Evolutionary conservation across 1,284 basidiomycete genomes (phyloP), one percentile per base, ranked within the genome.

Genomic region (Heterobasidion occidentale): DNA sequence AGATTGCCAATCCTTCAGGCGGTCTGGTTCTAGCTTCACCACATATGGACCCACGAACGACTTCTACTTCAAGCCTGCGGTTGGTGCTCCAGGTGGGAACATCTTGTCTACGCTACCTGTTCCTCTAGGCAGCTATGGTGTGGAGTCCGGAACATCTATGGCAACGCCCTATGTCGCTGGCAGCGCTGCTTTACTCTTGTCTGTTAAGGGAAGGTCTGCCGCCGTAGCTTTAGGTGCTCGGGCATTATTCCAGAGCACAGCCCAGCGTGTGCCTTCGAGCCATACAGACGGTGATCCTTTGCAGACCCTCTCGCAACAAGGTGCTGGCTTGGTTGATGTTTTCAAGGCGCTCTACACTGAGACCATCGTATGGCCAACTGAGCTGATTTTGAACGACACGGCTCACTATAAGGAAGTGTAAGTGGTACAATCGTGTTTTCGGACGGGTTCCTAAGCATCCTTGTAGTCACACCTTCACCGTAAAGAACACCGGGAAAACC

Each of bases 381-480:
- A 84, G 65, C 69, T 90, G 27, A 68, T 83, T 57, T 70, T 89
- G 53, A 92, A 90, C 66, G 88, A 90, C 67, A 90, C 88, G 1
- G 77, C 79, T 0, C 70, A 86, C 65, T 80, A 82, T 64, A 67
- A 71, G 54, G 63, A 69, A 53, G 53, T 63, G 70, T 83, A 70
- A 67, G 74, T 74, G 3, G n/a, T 38, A 47, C 61, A 14, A 46
- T 44, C 33, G 19, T 45, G 12, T 27, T 20, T 49, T 46, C 14
- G 20, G 15, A 38, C 3, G 8, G 4, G 36, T 38, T 9, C 34
- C 59, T 38, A 36, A 52, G 17, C 4, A 14, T 44, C 36, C 27
- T 55, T 34, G 8, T 59, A 80, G 78, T 15, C 77, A 80, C 60
- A 73, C 27, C 27, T 27, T 27, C 27, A 27, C 27, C 27, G 27